phyloP scores from a whole-genome alignment of 805 yeast species.

The Nakazawaea pomicola region DNA sequence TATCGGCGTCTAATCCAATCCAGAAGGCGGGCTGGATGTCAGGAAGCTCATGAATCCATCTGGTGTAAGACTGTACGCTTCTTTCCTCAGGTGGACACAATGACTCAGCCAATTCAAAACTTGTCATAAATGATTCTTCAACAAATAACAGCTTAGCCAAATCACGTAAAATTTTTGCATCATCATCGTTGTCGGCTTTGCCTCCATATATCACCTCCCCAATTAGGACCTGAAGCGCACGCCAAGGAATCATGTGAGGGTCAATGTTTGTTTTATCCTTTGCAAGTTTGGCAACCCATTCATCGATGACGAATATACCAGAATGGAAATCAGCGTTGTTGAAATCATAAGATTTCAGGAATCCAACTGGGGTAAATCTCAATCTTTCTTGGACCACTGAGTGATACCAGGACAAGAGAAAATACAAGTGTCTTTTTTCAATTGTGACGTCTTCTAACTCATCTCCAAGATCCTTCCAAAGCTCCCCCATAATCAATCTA shows the following conservation, averaged over 20 bases:
- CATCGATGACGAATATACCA: slow-evolving; percentile 39
- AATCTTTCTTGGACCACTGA: slow-evolving; percentile 54
- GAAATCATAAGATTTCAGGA: slow-evolving; percentile 58
- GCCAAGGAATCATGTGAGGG: slow-evolving; percentile 52
- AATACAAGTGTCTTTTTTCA: slow-evolving; percentile 43
- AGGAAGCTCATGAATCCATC: slow-evolving; percentile 53
- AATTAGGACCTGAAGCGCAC: slow-evolving; percentile 40
- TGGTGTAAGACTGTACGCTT: slow-evolving; percentile 24
- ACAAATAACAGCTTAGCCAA: slow-evolving; percentile 36
- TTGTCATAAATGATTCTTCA: slow-evolving; percentile 31
- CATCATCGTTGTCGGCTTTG: slow-evolving; percentile 40
- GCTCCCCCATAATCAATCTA: slow-evolving; percentile 38
- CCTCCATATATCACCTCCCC: slow-evolving; percentile 64
- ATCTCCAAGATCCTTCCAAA: slow-evolving; percentile 23
- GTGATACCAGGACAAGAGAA: slow-evolving; percentile 68
- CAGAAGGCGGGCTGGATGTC: slow-evolving; percentile 46
- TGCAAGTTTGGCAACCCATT: slow-evolving; percentile 28
- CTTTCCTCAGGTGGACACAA: slow-evolving; percentile 47
- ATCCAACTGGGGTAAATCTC: slow-evolving; percentile 60
- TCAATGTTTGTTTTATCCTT: slow-evolving; percentile 31
- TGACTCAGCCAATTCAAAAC: slow-evolving; percentile 36
- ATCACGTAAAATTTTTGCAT: slow-evolving; percentile 29
- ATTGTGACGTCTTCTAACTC: slow-evolving; percentile 23
- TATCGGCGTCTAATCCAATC: slow-evolving; percentile 44
- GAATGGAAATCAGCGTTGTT: slow-evolving; percentile 65